Base-by-base conservation (phyloP, 805 yeast genomes). In the Saccharomyces paradoxus region DNA sequence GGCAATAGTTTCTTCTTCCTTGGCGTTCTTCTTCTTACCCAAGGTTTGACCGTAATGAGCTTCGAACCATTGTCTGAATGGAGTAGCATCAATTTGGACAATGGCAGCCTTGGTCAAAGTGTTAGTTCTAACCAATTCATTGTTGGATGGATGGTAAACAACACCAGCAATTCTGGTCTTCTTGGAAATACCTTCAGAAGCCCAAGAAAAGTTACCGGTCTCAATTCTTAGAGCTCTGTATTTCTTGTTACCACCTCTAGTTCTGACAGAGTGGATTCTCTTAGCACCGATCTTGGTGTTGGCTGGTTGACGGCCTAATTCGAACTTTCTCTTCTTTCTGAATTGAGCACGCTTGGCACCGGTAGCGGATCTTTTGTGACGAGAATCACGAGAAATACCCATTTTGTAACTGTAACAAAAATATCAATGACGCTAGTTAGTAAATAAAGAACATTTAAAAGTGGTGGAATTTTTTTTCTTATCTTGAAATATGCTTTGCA, bases 381-480 rank as follows among this genome's bases (percentile, higher is more conserved):
- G 97, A 80, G 99, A 92, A 85, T 94, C 98, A 85, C 99, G 92
- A 81, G 98, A 90, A 87, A 92, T 92, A 91, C 99, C 98, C 99
- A 92, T 92, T 78, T 78, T 87, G 74, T 64, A 61, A 60, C 64
- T 64, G 50, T 58, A 46, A 47, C 27, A 51, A 55, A 27, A 50
- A 5, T 29, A 41, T 21, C 26, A 22, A 14, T 5, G 32, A 17
- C n/a, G 27, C 14, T 28, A 28, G 44, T 37, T 37, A 37, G 44
- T 37, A 37, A 37, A 37, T 8, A 37, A 17, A 17, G 24, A 37
- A 17, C 44, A 6, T 21, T 4, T 3, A 7, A 7, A 6, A 17
- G 12, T 8, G 2, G 44, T 17, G 44, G 4, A 9, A 9, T 6
- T 13, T 37, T 37, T 37, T 17, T 7, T n/a, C 21, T 17, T 37